Conservation (phyloP, 2,329 filamentous ascomycete species). For the Allantophomopsis cytisporea region DNA sequence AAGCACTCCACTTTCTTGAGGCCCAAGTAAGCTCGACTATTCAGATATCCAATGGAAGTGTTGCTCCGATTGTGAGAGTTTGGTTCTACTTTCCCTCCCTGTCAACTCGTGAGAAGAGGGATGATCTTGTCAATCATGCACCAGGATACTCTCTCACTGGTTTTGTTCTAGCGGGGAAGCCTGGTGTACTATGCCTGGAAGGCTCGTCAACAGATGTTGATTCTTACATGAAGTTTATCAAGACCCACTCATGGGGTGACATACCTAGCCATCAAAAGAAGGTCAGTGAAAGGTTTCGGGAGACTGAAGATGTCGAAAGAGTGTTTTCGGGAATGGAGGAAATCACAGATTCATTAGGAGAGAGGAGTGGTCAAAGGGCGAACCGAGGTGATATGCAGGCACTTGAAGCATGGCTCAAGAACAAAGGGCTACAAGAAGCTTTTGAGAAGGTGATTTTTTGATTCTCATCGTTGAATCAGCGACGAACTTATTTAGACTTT, state of each 20-base stretch:
- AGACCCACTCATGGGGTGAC: slow-evolving; percentile 48
- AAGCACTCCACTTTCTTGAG: slow-evolving; percentile 18
- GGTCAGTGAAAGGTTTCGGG: slow-evolving; percentile 39
- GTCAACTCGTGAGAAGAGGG: slow-evolving; percentile 41
- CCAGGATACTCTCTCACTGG: slow-evolving; percentile 38
- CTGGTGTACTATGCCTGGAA: slow-evolving; percentile 38
- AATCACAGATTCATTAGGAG: slow-evolving; percentile 35
- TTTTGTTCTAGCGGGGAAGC: slow-evolving; percentile 46
- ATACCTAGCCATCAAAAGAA: slow-evolving; percentile 49
- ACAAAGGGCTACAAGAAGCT: slow-evolving; percentile 27
- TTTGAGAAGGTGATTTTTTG: slow-evolving; percentile 24
- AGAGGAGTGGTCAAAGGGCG: slow-evolving; percentile 30
- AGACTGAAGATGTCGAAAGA: slow-evolving; percentile 19
- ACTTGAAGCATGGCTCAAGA: slow-evolving; percentile 32
- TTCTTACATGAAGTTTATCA: slow-evolving; percentile 48
- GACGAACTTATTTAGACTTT: too few relatives aligned
- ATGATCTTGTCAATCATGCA: slow-evolving; percentile 40
- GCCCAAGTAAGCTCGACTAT: slow-evolving; percentile 3
- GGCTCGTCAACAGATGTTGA: slow-evolving; percentile 33
- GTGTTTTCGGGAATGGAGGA: slow-evolving; percentile 41
- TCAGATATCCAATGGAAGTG: slow-evolving; percentile 1
- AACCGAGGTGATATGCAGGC: slow-evolving; percentile 40
- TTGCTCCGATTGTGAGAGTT: slow-evolving; percentile 28
- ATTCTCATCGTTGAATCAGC: neutral
- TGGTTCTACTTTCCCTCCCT: slow-evolving; percentile 54